Base-by-base conservation (phyloP, 2,329 filamentous ascomycete genomes). In the Helminthosporium solani region DNA sequence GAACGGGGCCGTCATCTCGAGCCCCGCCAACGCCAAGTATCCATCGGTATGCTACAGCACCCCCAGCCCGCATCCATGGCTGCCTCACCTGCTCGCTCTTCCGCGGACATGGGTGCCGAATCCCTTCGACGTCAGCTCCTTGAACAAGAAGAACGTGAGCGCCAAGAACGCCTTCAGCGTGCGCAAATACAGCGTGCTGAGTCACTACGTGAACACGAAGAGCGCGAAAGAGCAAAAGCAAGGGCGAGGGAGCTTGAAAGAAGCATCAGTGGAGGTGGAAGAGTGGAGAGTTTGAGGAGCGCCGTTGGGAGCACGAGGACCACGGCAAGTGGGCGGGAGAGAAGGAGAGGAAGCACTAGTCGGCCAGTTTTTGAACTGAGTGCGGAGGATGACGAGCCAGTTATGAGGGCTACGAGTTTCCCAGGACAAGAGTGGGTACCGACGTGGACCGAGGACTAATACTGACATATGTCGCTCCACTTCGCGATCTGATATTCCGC, bases 341-440 rank as follows among this genome's bases (percentile, higher is more conserved):
- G 60, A 41, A 46, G 56, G 21, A 47, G 56, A 23, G 60, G 62
- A 7, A 61, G 57, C 30, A 47, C 44, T 2, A 41, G 40, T 7
- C 50, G 60, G 19, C 57, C 54, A 3, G 61, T 68, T 1, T 70
- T 68, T 41, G 66, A 67, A 43, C 35, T 68, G 36, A 58, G 64
- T 18, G 66, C 65, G 14, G 67, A 72, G 33, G 72, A 76, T n/a
- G 73, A 75, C 12, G 64, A 72, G 60, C 77, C 79, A 11, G 72
- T 76, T 47, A 87, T 88, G 85, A 78, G 75, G 38, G 84, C 83
- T 6, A 84, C 83, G 11, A 83, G 79, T 61, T 88, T 87, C 65
- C 85, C 85, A 0, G 85, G 85, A 0, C 82, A 86, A 70, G 84
- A 87, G 64, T 88, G 85, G 84, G 80, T 80, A 56, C 83, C 83